Base-by-base conservation (phyloP, 2,329 filamentous ascomycete genomes). In the Aspergillus aculeatus region DNA sequence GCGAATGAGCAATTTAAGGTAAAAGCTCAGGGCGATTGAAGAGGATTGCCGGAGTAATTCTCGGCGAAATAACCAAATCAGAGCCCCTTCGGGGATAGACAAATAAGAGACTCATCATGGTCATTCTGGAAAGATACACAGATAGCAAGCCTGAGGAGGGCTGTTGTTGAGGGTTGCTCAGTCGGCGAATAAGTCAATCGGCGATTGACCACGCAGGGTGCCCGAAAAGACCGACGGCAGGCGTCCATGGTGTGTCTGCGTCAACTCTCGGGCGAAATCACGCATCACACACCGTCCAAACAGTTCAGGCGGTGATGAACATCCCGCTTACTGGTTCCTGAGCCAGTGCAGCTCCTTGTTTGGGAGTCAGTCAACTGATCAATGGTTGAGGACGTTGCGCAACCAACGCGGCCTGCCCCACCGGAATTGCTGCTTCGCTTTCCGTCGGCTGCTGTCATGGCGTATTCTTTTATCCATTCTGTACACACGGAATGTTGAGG, bases 391-490 rank as follows among this genome's bases (percentile, higher is more conserved):
- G 53, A 29, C 32, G 41, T 55, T 55, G 41, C 53, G 56, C 60
- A 60, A 62, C 31, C 47, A 49, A 62, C 55, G 63, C 62, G 63
- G n/a, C 49, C 21, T 21, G 64, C 68, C 69, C 69, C 68, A 71
- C 69, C 44, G 32, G 26, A 48, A 44, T 29, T 49, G 58, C 44
- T 44, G 52, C 35, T 16, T 44, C 64, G 64, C 64, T 68, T 70
- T 64, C 60, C 67, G 57, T 72, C 71, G 70, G 64, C 41, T 26
- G 65, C 41, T 26, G 32, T 16, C 12, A 35, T 35, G 62, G 62
- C 57, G 58, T 55, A 61, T 60, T 50, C 19, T 57, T 23, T 38
- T 26, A 47, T 48, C 57, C 48, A 35, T 35, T 16, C 10, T 58
- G 56, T 49, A 35, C 16, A 47, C 38, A 11, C 32, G 51, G 49